Conservation (phyloP, 2,329 filamentous ascomycete genomes). For the Stagonosporopsis chrysanthemi region DNA sequence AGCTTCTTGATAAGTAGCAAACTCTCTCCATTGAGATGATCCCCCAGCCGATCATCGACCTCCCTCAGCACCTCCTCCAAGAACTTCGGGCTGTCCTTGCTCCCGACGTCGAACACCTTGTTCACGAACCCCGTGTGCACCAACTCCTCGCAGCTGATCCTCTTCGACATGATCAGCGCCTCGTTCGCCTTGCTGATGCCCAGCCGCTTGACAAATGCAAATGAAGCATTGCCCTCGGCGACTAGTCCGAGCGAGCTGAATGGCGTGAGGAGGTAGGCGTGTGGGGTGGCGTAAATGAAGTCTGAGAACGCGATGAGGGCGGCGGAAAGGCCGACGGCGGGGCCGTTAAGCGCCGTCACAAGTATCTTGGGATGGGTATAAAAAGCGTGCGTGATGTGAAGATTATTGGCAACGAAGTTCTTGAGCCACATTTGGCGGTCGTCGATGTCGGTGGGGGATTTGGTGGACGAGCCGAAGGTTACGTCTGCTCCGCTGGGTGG, state of each 20-base stretch:
- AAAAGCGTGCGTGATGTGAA: constrained; percentile 88
- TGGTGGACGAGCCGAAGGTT: constrained; percentile 56
- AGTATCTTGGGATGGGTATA: constrained; percentile 95
- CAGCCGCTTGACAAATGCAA: constrained; percentile 79
- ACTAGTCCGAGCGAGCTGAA: constrained; percentile 91
- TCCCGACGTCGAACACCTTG: constrained; percentile 71
- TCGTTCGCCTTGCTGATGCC: constrained; percentile 87
- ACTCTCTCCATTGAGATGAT: constrained; percentile 80
- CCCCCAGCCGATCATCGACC: constrained; percentile 80
- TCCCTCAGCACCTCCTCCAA: constrained; percentile 74
- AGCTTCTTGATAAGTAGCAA: constrained; percentile 84
- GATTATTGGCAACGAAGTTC: constrained; percentile 82
- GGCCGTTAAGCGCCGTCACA: constrained; percentile 88
- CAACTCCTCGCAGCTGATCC: constrained; percentile 76
- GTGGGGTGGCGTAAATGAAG: constrained; percentile 85
- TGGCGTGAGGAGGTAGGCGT: constrained; percentile 86
- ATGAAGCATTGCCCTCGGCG: constrained; percentile 82
- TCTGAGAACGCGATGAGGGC: constrained; percentile 84
- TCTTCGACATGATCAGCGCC: constrained; percentile 88
- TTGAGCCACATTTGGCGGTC: constrained; percentile 68
- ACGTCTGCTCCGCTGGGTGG: constrained; percentile 79
- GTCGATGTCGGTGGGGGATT: constrained; percentile 48
- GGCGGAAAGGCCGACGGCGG: constrained; percentile 85
- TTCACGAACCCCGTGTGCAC: constrained; percentile 84
- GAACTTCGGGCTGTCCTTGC: constrained; percentile 71